Percentiles rank a stretch among this genome's conserved stretches.
phyloP scores from a whole-genome alignment of 768 basidiomycete genomes.

The Postia placenta region DNA sequence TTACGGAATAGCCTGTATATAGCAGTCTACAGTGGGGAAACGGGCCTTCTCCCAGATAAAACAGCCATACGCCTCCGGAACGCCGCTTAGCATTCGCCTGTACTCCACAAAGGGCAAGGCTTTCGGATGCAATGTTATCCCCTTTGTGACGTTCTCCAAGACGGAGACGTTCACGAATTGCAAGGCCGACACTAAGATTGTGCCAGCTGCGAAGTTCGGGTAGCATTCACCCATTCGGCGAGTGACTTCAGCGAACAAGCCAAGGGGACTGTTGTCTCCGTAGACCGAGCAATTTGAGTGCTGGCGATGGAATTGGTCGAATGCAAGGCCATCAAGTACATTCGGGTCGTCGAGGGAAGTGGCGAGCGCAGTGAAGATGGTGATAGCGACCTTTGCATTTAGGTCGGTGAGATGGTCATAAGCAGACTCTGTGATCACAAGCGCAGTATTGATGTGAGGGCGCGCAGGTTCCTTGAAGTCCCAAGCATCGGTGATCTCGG shows the following conservation, averaged over 20 bases:
- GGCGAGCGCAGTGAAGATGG: constrained; percentile 3
- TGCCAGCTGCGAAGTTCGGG: constrained; percentile 23
- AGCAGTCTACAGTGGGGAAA: constrained; percentile 19
- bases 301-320: background rate
- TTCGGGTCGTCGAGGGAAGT: background rate
- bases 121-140: constrained; percentile 19
- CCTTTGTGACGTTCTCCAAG: constrained; percentile 26
- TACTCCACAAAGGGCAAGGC: constrained; percentile 24
- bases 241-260: constrained; percentile 26
- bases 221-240: constrained; percentile 24
- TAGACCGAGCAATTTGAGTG: background rate
- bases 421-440: constrained; percentile 1
- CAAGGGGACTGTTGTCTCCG: background rate
- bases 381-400: constrained; percentile 1
- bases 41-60: constrained; percentile 32
- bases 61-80: constrained; percentile 28
- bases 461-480: background rate
- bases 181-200: constrained; percentile 31
- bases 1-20: constrained; percentile 33
- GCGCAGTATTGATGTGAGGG: background rate
- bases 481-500: constrained; percentile 2
- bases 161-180: constrained; percentile 29
- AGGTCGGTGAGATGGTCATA: constrained; percentile 1
- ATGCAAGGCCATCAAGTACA: background rate
- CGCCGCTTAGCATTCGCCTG: constrained; percentile 24